Conservation (phyloP, 2,329 filamentous ascomycete genomes). For the Remersonia thermophila region DNA sequence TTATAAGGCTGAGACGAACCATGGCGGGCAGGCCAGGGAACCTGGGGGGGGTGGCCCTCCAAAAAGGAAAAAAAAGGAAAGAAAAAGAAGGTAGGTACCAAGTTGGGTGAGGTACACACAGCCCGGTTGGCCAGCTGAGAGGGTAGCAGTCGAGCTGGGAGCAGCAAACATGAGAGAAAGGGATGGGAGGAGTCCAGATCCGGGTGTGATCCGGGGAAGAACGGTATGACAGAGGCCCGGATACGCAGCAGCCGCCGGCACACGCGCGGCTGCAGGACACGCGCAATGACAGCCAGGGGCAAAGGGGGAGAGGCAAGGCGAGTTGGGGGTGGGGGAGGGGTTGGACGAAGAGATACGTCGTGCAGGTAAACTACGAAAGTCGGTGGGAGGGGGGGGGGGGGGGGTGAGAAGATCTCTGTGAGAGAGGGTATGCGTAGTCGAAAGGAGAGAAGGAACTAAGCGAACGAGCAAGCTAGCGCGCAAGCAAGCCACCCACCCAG, state of each 20-base stretch:
- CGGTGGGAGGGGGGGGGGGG: no score
- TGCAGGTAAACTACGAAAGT: no score
- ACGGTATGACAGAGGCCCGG: constrained; percentile 4
- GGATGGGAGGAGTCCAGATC: constrained; percentile 3
- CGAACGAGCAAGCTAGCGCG: no score
- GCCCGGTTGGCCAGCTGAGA: constrained; percentile 27
- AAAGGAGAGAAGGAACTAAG: no score
- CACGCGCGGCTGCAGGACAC: no score
- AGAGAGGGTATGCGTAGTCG: no score
- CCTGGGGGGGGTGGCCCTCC: constrained; percentile 20
- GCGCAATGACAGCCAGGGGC: not conserved
- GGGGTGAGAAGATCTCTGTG: no score
- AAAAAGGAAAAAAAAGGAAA: constrained; percentile 27
- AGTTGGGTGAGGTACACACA: constrained; percentile 27
- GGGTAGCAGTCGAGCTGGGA: constrained; percentile 16
- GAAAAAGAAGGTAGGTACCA: constrained; percentile 27
- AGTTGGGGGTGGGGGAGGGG: no score
- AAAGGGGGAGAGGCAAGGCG: no score
- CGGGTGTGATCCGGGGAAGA: constrained; percentile 13
- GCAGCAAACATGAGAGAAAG: constrained; percentile 4
- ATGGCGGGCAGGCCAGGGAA: constrained; percentile 28
- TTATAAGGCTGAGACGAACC: constrained; percentile 44
- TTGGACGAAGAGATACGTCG: no score
- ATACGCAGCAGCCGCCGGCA: constrained; percentile 16
- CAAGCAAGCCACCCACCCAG: no score